These are phyloP conservation scores for Pyrenochaeta sp. DNA, from an alignment of 2,329 filamentous ascomycete genomes.

Conservation along the genomic window DNA sequence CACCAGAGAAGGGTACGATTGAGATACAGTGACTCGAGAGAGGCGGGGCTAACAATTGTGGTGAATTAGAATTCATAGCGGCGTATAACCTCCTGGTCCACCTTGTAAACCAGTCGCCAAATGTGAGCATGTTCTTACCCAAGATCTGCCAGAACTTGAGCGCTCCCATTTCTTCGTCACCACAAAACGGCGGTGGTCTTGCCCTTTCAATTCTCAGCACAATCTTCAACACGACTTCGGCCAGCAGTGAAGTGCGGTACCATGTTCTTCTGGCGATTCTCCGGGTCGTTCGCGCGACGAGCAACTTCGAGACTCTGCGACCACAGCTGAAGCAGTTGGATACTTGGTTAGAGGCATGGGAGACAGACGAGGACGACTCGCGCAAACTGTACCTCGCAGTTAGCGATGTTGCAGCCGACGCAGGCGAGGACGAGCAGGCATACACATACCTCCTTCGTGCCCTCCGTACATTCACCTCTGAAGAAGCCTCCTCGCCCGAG, in stretches of 20 bases:
- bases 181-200: slow-evolving; percentile 82
- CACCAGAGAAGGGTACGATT: slow-evolving; percentile 80
- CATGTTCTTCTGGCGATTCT: slow-evolving; percentile 91
- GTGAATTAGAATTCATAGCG: slow-evolving; percentile 80
- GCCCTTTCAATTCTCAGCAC: slow-evolving; percentile 91
- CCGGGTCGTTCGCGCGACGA: slow-evolving; percentile 76
- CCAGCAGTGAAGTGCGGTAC: slow-evolving; percentile 76
- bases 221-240: slow-evolving; percentile 92
- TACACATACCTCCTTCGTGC: slow-evolving; percentile 79
- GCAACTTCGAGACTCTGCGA: slow-evolving; percentile 80
- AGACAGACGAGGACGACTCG: slow-evolving; percentile 80
- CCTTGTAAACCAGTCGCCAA: slow-evolving; percentile 85
- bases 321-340: slow-evolving; percentile 85
- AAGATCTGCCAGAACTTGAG: slow-evolving; percentile 86
- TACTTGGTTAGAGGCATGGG: slow-evolving; percentile 83
- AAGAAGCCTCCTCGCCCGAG: slow-evolving; percentile 63
- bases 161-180: slow-evolving; percentile 85
- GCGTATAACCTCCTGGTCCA: slow-evolving; percentile 97
- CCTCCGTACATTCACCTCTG: slow-evolving; percentile 75
- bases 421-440: slow-evolving; percentile 77
- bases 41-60: slow-evolving; percentile 35
- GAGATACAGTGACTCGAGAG: slow-evolving; percentile 14
- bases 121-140: slow-evolving; percentile 85
- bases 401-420: slow-evolving; percentile 79
- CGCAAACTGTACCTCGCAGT: slow-evolving; percentile 86